Base-by-base conservation (phyloP, 1,284 basidiomycete species). In the Singerocomus inundabilis region DNA sequence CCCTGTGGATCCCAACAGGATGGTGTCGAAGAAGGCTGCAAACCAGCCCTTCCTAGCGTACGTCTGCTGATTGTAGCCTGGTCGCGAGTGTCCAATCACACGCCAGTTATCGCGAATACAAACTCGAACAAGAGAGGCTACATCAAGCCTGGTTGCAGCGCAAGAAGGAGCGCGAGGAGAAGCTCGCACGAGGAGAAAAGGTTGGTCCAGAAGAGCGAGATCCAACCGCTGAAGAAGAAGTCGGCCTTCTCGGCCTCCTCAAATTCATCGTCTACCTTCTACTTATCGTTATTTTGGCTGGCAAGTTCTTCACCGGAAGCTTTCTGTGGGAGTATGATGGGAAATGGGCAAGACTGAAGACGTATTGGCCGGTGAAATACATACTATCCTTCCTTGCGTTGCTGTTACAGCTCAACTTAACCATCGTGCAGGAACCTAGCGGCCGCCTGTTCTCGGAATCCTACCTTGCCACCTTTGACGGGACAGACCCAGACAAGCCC, bases 11-110 rank as follows among this genome's bases (percentile, higher is more conserved):
- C 79, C 80, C 3, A 73, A 75, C 52, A 76, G 84, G 58, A 78
- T 81, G 78, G 88, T 92, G 36, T 79, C 83, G 32, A 81, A 80
- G 54, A 93, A 91, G 70, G 68, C 79, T 48, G 87, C 90, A 31
- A 93, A 93, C 70, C 75, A 78, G 55, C 91, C 90, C 18, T 93
- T 90, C 69, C 77, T 92, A 44, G 81, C 81, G 84, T 91, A 72
- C 57, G 87, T 80, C 25, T 36, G 44, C 36, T 44, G 12, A 16
- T 12, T 21, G n/a, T 29, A 3, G 10, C 44, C 38, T 7, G 41
- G 25, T 49, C 31, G 51, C 44, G 36, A 33, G 38, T 45, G 57
- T 51, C 60, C 35, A 61, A 38, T 30, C 30, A 9, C 52, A 35
- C 30, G 24, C 46, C 58, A 90, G 88, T 12, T 82, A 91, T 68